Conservation (phyloP, 2,329 filamentous ascomycete genomes). For the Fusarium temperatum region DNA sequence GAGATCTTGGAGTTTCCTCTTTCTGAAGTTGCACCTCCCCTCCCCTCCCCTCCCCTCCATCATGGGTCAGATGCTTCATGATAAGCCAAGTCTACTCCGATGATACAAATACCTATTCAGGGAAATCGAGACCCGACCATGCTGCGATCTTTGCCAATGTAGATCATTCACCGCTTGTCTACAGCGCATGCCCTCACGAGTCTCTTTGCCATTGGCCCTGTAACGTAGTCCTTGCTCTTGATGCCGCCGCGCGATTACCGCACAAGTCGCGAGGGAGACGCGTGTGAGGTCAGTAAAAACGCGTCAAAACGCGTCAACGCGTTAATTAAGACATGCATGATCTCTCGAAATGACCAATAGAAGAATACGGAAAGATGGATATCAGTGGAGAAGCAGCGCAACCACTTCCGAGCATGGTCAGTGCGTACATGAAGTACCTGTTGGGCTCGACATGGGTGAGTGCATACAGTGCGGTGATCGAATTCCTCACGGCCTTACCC, state of each 20-base stretch:
- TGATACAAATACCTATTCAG: not conserved
- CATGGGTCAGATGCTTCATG: not conserved
- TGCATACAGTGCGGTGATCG: slow-evolving; percentile 5
- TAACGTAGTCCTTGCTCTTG: slow-evolving; percentile 6
- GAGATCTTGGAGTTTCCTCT: not conserved
- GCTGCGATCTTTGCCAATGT: not conserved
- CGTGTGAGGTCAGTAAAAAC: slow-evolving; percentile 14
- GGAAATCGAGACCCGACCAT: not conserved
- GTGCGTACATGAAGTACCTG: slow-evolving; percentile 36
- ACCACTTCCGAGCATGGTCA: slow-evolving; percentile 38
- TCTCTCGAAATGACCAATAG: slow-evolving; percentile 18
- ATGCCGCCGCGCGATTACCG: slow-evolving; percentile 19
- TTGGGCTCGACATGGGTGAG: not conserved
- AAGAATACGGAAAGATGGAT: slow-evolving; percentile 3
- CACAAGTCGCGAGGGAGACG: slow-evolving; percentile 22
- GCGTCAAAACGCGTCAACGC: slow-evolving; percentile 21
- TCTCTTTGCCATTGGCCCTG: slow-evolving; percentile 15
- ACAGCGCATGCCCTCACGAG: not conserved
- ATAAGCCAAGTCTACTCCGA: not conserved
- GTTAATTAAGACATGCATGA: slow-evolving; percentile 29
- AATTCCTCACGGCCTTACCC: not conserved
- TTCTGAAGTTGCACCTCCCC: not conserved
- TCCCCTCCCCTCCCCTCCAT: not conserved
- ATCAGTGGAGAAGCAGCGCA: slow-evolving; percentile 29
- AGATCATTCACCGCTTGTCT: slow-evolving; percentile 10